phyloP scores from a whole-genome alignment of 768 basidiomycete species.

The Termitomyces sp. region DNA sequence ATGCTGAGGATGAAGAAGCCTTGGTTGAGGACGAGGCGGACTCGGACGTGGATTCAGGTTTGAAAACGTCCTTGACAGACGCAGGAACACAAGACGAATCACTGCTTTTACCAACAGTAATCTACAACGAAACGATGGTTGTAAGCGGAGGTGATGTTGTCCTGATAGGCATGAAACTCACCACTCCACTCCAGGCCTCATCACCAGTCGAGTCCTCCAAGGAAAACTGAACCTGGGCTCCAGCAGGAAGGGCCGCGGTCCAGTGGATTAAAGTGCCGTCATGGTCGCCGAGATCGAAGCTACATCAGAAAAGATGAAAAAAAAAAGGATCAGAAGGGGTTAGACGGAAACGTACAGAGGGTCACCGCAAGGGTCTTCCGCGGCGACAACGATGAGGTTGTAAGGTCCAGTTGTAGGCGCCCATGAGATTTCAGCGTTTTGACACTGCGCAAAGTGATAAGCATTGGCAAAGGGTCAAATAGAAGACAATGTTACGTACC shows the following conservation, averaged over 20 bases:
- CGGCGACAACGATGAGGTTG: conserved; percentile 50
- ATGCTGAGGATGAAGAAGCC: neutral
- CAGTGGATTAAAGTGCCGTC: conserved; percentile 37
- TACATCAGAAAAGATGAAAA: conserved; percentile 20
- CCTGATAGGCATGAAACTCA: conserved; percentile 26
- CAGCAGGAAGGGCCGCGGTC: conserved; percentile 39
- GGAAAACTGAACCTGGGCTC: conserved; percentile 43
- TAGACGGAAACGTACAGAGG: conserved; percentile 41
- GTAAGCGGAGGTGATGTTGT: conserved; percentile 4
- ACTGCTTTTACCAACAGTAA: conserved; percentile 30
- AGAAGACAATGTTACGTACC: conserved; percentile 28
- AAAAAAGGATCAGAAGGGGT: neutral
- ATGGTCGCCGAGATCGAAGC: conserved; percentile 57
- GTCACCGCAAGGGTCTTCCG: conserved; percentile 50
- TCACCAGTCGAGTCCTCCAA: conserved; percentile 45
- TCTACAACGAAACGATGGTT: conserved; percentile 20
- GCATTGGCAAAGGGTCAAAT: neutral
- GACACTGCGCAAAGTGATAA: conserved; percentile 39
- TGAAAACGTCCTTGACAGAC: conserved; percentile 2
- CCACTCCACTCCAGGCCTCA: conserved; percentile 63
- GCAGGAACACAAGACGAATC: conserved; percentile 32
- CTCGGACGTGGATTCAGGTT: conserved; percentile 11
- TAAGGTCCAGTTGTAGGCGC: conserved; percentile 39
- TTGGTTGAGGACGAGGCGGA: conserved; percentile 11
- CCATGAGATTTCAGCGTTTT: conserved; percentile 48